Evolutionary conservation across 83 land plant genomes (phyloP).

Genomic region (Thuja plicata): DNA sequence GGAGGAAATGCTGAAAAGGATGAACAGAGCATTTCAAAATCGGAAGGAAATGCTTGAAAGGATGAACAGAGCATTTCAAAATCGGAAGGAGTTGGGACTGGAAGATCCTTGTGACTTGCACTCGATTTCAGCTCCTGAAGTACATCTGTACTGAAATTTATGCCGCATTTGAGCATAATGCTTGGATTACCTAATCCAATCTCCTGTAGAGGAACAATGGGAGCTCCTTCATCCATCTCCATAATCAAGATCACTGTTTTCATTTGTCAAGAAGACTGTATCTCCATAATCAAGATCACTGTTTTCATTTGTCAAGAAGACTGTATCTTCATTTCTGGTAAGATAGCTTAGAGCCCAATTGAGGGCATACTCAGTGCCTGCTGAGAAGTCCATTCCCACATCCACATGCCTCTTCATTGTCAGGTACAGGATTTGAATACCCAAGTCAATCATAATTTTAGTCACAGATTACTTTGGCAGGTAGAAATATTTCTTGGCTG

Average conservation of each 20-base stretch:
- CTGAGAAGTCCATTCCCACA: not conserved
- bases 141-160: not conserved
- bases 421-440: no score
- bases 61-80: no score
- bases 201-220: not conserved
- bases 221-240: not conserved
- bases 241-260: not conserved
- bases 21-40: no score
- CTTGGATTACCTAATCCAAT: not conserved
- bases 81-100: no score
- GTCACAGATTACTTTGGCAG: no score
- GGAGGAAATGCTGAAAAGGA: not conserved
- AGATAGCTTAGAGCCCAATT: not conserved
- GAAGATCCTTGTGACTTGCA: not conserved
- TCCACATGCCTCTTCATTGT: not conserved
- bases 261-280: not conserved
- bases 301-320: not conserved
- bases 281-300: not conserved
- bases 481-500: no score
- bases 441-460: no score
- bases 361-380: not conserved
- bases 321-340: not conserved
- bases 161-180: not conserved
- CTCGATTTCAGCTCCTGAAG: not conserved
- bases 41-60: not conserved